Evolutionary conservation across 2,329 filamentous ascomycete genomes (phyloP).

Genomic region (Clarireedia monteithiana): DNA sequence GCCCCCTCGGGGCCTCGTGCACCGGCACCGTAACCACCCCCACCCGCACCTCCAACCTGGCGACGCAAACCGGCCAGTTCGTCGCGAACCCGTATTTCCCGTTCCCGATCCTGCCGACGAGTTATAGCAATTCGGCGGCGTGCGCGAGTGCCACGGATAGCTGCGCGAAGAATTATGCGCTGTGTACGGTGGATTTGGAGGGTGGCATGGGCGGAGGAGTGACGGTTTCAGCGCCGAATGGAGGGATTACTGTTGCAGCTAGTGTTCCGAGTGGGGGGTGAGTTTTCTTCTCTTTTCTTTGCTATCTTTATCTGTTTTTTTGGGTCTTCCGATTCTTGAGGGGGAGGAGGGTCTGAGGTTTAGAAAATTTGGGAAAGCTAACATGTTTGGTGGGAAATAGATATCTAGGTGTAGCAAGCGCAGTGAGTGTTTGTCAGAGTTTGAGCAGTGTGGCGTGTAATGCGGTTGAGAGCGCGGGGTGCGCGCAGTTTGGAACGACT

Average conservation of each 20-base stretch:
- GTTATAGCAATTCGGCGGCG: slow-evolving; percentile 41
- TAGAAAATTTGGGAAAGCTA: no score
- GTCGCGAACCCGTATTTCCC: slow-evolving; percentile 52
- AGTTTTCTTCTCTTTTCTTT: no score
- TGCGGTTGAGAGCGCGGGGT: slow-evolving; percentile 21
- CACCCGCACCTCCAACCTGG: slow-evolving; percentile 10
- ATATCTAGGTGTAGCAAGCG: slow-evolving; percentile 37
- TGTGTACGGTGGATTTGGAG: slow-evolving; percentile 44
- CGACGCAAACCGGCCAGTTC: slow-evolving; percentile 36
- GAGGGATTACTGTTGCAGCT: slow-evolving; percentile 41
- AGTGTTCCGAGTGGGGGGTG: slow-evolving; percentile 24
- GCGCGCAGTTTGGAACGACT: slow-evolving; percentile 22
- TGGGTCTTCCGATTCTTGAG: no score
- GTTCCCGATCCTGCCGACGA: slow-evolving; percentile 48
- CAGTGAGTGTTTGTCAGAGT: slow-evolving; percentile 47
- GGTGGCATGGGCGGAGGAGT: slow-evolving; percentile 39
- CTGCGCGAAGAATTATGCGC: slow-evolving; percentile 46
- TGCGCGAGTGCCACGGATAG: slow-evolving; percentile 44
- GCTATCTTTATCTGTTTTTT: no score
- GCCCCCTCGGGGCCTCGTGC: slow-evolving; percentile 27
- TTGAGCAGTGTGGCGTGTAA: slow-evolving; percentile 46
- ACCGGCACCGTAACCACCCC: slow-evolving; percentile 24
- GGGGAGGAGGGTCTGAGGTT: no score
- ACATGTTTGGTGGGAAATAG: no score
- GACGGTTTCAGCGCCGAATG: slow-evolving; percentile 48